Evolutionary conservation across 805 yeast genomes (phyloP), one percentile per base, ranked within the genome.

Genomic region (Wickerhamomyces tratensis): DNA sequence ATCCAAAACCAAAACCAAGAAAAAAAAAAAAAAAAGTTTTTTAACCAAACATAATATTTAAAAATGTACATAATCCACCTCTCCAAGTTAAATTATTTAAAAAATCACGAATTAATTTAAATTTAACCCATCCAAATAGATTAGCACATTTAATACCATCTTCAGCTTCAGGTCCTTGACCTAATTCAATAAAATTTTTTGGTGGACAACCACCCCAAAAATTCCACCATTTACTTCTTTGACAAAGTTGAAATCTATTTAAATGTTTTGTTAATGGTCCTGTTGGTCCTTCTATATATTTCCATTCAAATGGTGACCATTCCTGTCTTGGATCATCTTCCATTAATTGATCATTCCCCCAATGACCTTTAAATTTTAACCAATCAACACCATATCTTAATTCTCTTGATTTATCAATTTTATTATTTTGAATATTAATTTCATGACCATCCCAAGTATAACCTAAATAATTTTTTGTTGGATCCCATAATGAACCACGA

Each of bases 401-500:
- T 38, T 61, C 65, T 39, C 53, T 52, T 1, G 48, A 45, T 36
- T 59, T 54, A 29, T 55, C 47, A 13, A 47, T 49, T 25, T 53
- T 59, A 14, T 54, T 51, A 20, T 45, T 39, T 20, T 53, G 48
- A 33, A 40, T 44, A n/a, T 62, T 55, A 5, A 79, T 67, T 6
- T 51, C 53, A 1, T 48, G 55, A 2, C 89, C 93, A 52, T 86
- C 86, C 59, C 71, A 83, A 0, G 87, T 81, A 61, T 91, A 91
- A 0, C 87, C 94, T 46, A 86, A 64, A 54, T 74, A 86, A 57
- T 93, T 91, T 56, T 74, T 64, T 0, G 87, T 66, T 0, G 98
- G 97, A 58, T 91, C 94, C 98, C 98, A 91, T 53, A 91, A 67
- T 2, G 94, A 84, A 1, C 98, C 98, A 37, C 96, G 69, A 60